phyloP scores from a whole-genome alignment of 352 stramenopile species.

The Globisporangium parvum region DNA sequence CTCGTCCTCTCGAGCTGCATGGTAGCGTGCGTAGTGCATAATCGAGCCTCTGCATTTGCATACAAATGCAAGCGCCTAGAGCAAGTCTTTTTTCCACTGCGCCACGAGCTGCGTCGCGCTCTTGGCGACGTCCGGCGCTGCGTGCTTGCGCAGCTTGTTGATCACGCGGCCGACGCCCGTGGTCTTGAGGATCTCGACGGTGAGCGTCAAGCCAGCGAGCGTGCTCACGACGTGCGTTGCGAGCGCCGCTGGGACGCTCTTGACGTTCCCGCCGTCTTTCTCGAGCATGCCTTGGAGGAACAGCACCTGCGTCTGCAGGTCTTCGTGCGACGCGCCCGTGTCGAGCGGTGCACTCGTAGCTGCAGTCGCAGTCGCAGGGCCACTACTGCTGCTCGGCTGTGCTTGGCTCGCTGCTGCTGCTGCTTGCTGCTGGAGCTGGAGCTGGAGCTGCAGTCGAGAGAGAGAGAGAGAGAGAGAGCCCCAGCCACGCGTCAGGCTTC shows the following conservation, averaged over 20 bases:
- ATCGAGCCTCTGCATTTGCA: no score
- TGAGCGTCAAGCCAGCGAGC: slow-evolving; percentile 62
- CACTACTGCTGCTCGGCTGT: not conserved
- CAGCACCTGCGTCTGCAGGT: slow-evolving; percentile 54
- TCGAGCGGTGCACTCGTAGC: slow-evolving; percentile 1
- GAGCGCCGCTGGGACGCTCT: slow-evolving; percentile 57
- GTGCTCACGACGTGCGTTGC: slow-evolving; percentile 67
- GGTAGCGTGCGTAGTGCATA: not conserved
- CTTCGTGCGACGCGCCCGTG: slow-evolving; percentile 22
- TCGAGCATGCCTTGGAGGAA: slow-evolving; percentile 75
- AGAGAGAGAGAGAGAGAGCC: not conserved
- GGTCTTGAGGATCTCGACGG: slow-evolving; percentile 78
- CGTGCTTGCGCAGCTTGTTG: slow-evolving; percentile 85
- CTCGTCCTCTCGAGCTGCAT: not conserved
- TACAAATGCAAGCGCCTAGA: slow-evolving; percentile 19
- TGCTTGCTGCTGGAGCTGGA: not conserved
- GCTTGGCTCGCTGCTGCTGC: not conserved
- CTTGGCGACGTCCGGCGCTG: slow-evolving; percentile 51
- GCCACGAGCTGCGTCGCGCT: slow-evolving; percentile 61
- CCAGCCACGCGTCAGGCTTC: not conserved
- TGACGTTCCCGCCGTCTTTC: slow-evolving; percentile 61
- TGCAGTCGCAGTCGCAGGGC: slow-evolving; percentile 2
- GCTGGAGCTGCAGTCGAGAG: not conserved
- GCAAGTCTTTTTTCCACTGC: slow-evolving; percentile 84
- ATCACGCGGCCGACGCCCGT: slow-evolving; percentile 78